phyloP scores from a whole-genome alignment of 805 yeast genomes.

The Metschnikowia lochheadii region DNA sequence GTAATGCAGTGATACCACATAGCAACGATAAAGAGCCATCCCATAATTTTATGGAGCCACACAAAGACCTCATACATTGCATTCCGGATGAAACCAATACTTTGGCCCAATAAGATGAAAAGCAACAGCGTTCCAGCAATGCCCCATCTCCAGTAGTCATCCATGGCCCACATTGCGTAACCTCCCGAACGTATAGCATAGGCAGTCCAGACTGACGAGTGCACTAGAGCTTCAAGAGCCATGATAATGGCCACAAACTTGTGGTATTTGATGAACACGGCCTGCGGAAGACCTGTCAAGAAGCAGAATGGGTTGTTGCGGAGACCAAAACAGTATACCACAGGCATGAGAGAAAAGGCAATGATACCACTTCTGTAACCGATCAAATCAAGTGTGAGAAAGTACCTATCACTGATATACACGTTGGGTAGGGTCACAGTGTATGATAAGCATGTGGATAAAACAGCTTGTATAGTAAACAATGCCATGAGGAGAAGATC shows the following conservation, averaged over 20 bases:
- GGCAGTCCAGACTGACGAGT: constrained; percentile 17
- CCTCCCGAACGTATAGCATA: constrained; percentile 14
- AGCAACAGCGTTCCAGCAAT: constrained; percentile 14
- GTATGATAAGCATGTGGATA: constrained; percentile 16
- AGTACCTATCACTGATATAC: constrained; percentile 12
- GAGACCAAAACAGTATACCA: constrained; percentile 16
- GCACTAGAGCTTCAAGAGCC: constrained; percentile 16
- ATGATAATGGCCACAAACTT: constrained; percentile 15
- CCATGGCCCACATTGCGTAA: constrained; percentile 13
- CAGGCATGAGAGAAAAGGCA: constrained; percentile 18
- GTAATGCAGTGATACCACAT: constrained; percentile 18
- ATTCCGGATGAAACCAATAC: constrained; percentile 10
- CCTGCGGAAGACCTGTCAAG: constrained; percentile 16
- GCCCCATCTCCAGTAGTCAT: constrained; percentile 19
- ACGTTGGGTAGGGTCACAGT: constrained; percentile 16
- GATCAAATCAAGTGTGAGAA: constrained; percentile 17
- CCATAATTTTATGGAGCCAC: constrained; percentile 13
- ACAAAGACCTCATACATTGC: constrained; percentile 15
- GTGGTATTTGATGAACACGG: constrained; percentile 15
- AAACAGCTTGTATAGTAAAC: constrained; percentile 11
- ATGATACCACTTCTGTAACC: constrained; percentile 18
- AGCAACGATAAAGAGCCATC: constrained; percentile 18
- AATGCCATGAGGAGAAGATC: constrained; percentile 10
- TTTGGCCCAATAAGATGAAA: constrained; percentile 16
- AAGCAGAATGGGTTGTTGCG: constrained; percentile 17